Conservation (phyloP, 2,329 filamentous ascomycete species). For the Metarhizium rileyi region DNA sequence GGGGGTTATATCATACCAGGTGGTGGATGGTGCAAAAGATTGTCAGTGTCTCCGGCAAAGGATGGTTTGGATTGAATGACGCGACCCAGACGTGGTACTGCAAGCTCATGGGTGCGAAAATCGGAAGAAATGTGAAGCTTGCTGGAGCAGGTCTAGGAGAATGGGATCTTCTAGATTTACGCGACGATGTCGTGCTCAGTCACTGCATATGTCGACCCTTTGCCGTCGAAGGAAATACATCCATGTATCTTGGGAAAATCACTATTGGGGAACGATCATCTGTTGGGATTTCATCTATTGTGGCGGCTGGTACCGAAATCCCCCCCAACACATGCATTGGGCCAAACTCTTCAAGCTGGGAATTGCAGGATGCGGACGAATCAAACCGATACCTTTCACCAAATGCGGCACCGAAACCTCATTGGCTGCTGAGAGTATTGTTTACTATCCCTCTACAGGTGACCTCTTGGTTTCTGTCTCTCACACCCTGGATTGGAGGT, state of each 20-base stretch:
- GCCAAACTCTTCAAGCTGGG: conserved; percentile 48
- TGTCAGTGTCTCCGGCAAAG: conserved; percentile 36
- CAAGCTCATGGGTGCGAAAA: conserved; percentile 41
- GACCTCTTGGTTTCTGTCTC: conserved; percentile 29
- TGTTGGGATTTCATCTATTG: conserved; percentile 37
- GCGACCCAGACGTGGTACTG: conserved; percentile 34
- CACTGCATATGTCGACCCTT: conserved; percentile 41
- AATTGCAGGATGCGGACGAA: conserved; percentile 36
- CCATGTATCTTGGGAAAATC: conserved; percentile 46
- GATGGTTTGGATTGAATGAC: conserved; percentile 32
- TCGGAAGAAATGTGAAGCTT: conserved; percentile 42
- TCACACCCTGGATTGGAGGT: conserved; percentile 35
- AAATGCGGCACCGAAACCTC: conserved; percentile 28
- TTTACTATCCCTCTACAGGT: conserved; percentile 32
- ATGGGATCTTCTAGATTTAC: conserved; percentile 46
- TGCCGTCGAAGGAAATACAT: conserved; percentile 44
- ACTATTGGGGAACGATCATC: conserved; percentile 36
- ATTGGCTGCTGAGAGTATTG: conserved; percentile 33
- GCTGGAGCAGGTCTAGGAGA: conserved; percentile 37
- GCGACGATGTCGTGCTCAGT: conserved; percentile 37
- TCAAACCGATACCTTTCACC: conserved; percentile 34
- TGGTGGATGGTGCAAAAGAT: conserved; percentile 51
- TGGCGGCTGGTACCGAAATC: conserved; percentile 39
- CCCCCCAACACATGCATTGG: conserved; percentile 43
- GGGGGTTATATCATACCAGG: conserved; percentile 45